Conservation (phyloP, 1,139 yeast species). For the Diutina ranongensis region DNA sequence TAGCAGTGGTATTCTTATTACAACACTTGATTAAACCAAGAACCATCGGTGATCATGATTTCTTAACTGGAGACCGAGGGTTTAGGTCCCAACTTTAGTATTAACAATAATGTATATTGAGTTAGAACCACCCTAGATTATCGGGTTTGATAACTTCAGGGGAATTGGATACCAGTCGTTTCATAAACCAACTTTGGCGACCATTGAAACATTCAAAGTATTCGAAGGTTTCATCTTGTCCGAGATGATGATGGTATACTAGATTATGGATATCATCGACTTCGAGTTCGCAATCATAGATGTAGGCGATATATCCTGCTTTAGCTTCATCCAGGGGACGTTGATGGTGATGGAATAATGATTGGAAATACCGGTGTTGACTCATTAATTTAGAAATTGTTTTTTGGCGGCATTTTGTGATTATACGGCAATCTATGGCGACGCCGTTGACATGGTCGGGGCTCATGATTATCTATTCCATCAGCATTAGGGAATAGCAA, state of each 20-base stretch:
- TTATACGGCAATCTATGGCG: too few species aligned
- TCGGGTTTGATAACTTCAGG: background rate
- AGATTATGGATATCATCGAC: background rate
- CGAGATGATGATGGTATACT: background rate
- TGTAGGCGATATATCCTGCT: background rate
- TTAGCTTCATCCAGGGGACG: background rate
- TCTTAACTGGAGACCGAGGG: constrained; percentile 1
- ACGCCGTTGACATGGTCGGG: too few species aligned
- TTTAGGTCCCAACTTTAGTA: background rate
- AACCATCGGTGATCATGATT: constrained; percentile 29
- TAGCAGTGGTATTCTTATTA: constrained; percentile 34
- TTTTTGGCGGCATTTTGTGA: too few species aligned
- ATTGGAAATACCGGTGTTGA: background rate
- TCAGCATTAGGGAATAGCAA: too few species aligned
- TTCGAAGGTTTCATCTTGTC: background rate
- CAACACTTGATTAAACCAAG: constrained; percentile 39
- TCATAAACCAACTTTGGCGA: background rate
- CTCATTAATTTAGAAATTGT: too few species aligned
- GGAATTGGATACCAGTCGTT: background rate
- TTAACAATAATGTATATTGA: background rate
- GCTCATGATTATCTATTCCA: too few species aligned
- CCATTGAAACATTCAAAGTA: background rate
- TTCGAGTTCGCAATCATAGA: background rate
- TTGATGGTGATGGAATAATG: background rate
- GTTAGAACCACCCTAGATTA: background rate